Percentiles rank a stretch among this genome's conserved stretches.
Evolutionary conservation across 352 stramenopile species (phyloP).

Genomic region (Phytophthora sp.): DNA sequence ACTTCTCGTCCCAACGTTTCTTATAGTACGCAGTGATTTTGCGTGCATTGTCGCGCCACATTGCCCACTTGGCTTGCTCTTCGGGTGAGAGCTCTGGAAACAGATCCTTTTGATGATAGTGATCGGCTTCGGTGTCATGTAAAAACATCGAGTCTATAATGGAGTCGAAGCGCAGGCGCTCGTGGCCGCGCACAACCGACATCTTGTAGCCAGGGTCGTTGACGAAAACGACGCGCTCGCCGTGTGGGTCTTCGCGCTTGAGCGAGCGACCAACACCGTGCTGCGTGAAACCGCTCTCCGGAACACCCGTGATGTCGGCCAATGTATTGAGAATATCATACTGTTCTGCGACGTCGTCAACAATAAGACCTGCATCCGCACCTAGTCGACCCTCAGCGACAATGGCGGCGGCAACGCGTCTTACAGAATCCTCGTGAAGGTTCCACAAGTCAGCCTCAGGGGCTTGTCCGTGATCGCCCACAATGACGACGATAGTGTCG

Average conservation of each 20-base stretch:
- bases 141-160: conserved; percentile 33
- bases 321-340: too few species aligned
- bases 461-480: conserved; percentile 46
- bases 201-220: conserved; percentile 53
- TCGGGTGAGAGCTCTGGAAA: conserved; percentile 16
- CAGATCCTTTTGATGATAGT: conserved; percentile 38
- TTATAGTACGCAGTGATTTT: conserved; percentile 59
- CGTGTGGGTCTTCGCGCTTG: conserved; percentile 35
- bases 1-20: conserved; percentile 40
- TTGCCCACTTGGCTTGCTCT: conserved; percentile 15
- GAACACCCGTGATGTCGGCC: too few species aligned
- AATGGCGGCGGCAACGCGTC: conserved; percentile 31
- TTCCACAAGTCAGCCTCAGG: conserved; percentile 37
- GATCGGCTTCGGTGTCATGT: conserved; percentile 37
- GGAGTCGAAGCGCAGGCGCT: conserved; percentile 45
- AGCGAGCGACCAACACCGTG: conserved; percentile 39
- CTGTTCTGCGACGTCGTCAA: too few species aligned
- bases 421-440: conserved; percentile 28
- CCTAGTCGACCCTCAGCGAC: conserved; percentile 33
- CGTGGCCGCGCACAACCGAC: conserved; percentile 36
- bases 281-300: too few species aligned
- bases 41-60: conserved; percentile 26
- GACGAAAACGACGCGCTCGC: conserved; percentile 40
- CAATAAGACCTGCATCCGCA: conserved; percentile 16
- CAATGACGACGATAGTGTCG: conserved; percentile 52